Base-by-base conservation (phyloP, 179 eudicot genomes). In the Spergularia azorica region DNA sequence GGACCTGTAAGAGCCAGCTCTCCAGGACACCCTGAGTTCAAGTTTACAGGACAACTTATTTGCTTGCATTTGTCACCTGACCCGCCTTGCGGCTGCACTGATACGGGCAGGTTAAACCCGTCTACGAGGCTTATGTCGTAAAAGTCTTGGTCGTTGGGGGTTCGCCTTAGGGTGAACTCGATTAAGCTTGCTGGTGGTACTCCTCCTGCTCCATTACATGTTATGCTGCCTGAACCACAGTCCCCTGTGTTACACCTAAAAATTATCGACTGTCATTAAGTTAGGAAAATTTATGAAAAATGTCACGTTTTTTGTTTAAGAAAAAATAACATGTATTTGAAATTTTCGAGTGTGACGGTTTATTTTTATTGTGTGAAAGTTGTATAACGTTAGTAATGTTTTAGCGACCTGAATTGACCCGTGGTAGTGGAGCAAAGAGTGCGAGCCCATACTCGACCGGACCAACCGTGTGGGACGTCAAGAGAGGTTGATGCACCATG, bases 391-490 rank as follows among this genome's bases (percentile, higher is more conserved):
- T n/a, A n/a, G 39, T 14, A 2, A 56, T 17, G 20, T 3, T 36
- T 2, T 67, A 46, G 36, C 18, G 10, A 90, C 71, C 66, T 80
- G 12, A 88, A 88, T 20, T 48, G 74, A 15, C 87, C 83, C 0
- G 83, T 39, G 46, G 71, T 11, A 63, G 83, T 77, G 0, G 70
- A 68, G 82, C 95, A 91, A 3, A 81, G 83, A 3, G 68, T 79
- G 0, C 95, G 83, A 7, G 81, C 89, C 95, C 95, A 88, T 12
- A 91, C 59, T 12, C 90, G 84, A 78, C 96, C 91, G 2, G 91
- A 88, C 96, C 93, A 91, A 14, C 84, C 86, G 8, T 77, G 7
- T 0, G 90, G 88, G 20, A 85, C 84, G 5, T 64, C 38, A 38
- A 89, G 20, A 2, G 55, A 16, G 16, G 56, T 3, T 15, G 72